Base-by-base conservation (phyloP, 2,329 filamentous ascomycete genomes). In the Hawksworthiomyces lignivorus region DNA sequence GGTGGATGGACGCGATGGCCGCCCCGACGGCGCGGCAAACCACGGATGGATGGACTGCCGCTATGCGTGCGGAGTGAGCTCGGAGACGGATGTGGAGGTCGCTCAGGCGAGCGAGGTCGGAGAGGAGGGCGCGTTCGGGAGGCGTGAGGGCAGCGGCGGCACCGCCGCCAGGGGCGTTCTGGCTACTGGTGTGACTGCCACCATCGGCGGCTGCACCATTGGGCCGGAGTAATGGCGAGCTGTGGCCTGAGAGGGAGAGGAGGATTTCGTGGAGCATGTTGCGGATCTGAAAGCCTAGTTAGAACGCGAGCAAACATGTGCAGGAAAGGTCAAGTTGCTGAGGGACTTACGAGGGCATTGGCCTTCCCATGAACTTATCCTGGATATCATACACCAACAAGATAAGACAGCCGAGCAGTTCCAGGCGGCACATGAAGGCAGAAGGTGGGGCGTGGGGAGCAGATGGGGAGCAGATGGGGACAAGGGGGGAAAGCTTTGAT, bases 181-280 rank as follows among this genome's bases (percentile, higher is more conserved):
- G n/a, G n/a, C n/a, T n/a, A n/a, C n/a, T n/a, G 19, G 19, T 59
- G 50, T 66, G 68, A 17, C n/a, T 60, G 50, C 66, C 68, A 53
- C 69, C 62, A 54, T 63, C 56, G 56, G 69, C 62, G 56, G 65
- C 55, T 47, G 69, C 54, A 65, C 63, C 57, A 66, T 53, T 60
- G 53, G 66, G 59, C 60, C 76, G 75, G 67, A 96, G 84, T 58
- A 97, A 77, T 52, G 88, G 84, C 50, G 90, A 96, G 50, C 86
- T 84, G 66, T 97, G 87, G 52, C 92, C 90, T 56, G 89, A 94
- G 64, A 97, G 81, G 62, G 89, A 90, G 64, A 98, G 82, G 64
- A 97, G 80, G 68, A 98, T 87, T 73, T 98, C 92, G 77, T 97
- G 92, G 62, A 98, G 85, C 92, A 98, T 98, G 52, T 52, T 53